phyloP scores from a whole-genome alignment of 2,329 filamentous ascomycete genomes.

The Monilinia fructigena region DNA sequence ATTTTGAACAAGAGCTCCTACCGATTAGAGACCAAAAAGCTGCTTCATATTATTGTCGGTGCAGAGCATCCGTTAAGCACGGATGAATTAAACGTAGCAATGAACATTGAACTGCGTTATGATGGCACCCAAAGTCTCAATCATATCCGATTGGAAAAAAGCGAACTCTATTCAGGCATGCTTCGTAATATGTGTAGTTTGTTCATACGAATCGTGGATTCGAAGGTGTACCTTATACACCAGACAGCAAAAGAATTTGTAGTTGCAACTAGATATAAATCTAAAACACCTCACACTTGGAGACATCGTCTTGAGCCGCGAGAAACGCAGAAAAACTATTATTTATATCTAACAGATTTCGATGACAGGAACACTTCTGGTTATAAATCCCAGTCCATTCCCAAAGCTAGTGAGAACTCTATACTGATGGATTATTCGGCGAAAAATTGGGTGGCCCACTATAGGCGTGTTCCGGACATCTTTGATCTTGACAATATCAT shows the following conservation, averaged over 20 bases:
- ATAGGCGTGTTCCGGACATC: not conserved
- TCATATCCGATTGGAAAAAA: not conserved
- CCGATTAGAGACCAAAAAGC: not conserved
- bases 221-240: slow-evolving; percentile 24
- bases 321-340: slow-evolving; percentile 4
- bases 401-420: no score
- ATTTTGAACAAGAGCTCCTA: not conserved
- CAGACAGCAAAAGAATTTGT: slow-evolving; percentile 26
- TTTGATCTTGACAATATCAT: not conserved
- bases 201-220: slow-evolving; percentile 13
- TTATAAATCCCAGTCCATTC: no score
- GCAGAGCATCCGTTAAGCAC: not conserved
- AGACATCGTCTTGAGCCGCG: slow-evolving; percentile 12
- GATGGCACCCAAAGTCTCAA: not conserved
- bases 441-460: not conserved
- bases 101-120: not conserved
- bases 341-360: not conserved
- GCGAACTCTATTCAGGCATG: not conserved
- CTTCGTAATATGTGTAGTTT: slow-evolving; percentile 20
- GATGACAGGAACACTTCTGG: not conserved
- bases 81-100: slow-evolving; percentile 11
- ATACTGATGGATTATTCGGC: not conserved
- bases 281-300: not conserved
- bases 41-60: slow-evolving; percentile 19
- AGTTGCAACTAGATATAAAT: not conserved